A percentile compares a stretch with the other conserved stretches of the same genome.
Evolutionary conservation across 768 basidiomycete species (phyloP).

Genomic region (Tricholoma sp.): DNA sequence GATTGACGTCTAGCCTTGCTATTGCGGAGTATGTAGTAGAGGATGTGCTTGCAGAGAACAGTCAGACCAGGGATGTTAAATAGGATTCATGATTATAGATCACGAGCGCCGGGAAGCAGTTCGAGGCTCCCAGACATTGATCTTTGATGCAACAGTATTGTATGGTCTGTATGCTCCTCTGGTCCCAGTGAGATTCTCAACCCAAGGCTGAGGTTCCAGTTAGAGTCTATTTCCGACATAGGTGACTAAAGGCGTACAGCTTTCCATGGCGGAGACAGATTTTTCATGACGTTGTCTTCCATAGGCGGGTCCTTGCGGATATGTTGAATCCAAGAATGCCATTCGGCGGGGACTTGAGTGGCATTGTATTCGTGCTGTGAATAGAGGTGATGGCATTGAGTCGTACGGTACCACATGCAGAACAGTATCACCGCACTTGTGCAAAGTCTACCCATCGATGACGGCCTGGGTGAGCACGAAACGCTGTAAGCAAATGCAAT

Average conservation of each 20-base stretch:
- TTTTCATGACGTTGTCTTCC: conserved; percentile 69
- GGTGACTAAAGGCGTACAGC: conserved; percentile 47
- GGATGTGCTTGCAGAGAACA: conserved; percentile 36
- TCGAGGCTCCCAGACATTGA: conserved; percentile 81
- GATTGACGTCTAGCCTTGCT: conserved; percentile 81
- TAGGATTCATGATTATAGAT: conserved; percentile 6
- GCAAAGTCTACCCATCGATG: conserved; percentile 96
- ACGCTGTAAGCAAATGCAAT: neutral
- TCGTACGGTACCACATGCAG: neutral
- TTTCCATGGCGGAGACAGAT: conserved; percentile 73
- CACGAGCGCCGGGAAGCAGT: conserved; percentile 40
- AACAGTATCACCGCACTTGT: conserved; percentile 47
- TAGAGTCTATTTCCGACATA: neutral
- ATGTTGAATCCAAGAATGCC: conserved; percentile 94
- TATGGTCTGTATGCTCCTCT: conserved; percentile 87
- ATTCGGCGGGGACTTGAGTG: conserved; percentile 92
- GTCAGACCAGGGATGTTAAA: conserved; percentile 3
- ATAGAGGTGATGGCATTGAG: neutral
- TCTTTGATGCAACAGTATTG: conserved; percentile 81
- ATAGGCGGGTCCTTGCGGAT: conserved; percentile 81
- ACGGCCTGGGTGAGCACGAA: conserved; percentile 52
- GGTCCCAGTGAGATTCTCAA: conserved; percentile 91
- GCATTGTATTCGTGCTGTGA: conserved; percentile 79
- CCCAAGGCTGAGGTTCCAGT: conserved; percentile 55
- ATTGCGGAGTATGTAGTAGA: conserved; percentile 81